These are phyloP conservation scores for Sarcodon aspratus DNA, from an alignment of 768 basidiomycete species.

Conservation along the genomic window DNA sequence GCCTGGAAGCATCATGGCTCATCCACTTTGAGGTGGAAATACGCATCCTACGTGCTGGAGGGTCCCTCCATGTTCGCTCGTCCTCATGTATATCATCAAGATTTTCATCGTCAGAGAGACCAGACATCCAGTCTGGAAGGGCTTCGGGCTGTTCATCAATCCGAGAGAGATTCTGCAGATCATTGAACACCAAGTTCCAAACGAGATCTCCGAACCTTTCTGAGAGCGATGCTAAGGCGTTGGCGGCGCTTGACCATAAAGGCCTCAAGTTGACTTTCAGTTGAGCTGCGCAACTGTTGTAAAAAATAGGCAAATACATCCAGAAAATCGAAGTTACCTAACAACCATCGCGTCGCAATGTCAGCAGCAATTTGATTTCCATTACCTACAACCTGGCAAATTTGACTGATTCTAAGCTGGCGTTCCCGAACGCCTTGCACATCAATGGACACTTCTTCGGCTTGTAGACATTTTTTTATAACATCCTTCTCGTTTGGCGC, in stretches of 20 bases:
- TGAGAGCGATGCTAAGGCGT: constrained; percentile 44
- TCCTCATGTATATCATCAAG: constrained; percentile 40
- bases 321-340: constrained; percentile 33
- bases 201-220: constrained; percentile 54
- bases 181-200: constrained; percentile 61
- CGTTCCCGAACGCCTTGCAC: constrained; percentile 78
- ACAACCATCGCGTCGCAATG: constrained; percentile 59
- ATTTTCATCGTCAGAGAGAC: constrained; percentile 12
- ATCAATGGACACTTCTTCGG: constrained; percentile 73
- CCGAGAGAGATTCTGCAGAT: constrained; percentile 31
- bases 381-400: constrained; percentile 48
- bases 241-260: constrained; percentile 74
- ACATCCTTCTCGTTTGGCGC: constrained; percentile 37
- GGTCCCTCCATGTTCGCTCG: constrained; percentile 70
- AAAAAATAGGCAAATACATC: neutral
- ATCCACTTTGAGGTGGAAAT: constrained; percentile 38
- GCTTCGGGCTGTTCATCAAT: neutral
- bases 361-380: constrained; percentile 50
- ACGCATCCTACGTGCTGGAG: constrained; percentile 53
- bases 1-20: constrained; percentile 16
- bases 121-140: constrained; percentile 16
- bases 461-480: constrained; percentile 57
- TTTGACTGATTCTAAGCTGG: constrained; percentile 62
- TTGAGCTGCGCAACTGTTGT: constrained; percentile 41
- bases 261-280: constrained; percentile 91